Evolutionary conservation across 2,329 filamentous ascomycete genomes (phyloP), one percentile per base, ranked within the genome.

Genomic region (Drechslerella dactyloides): DNA sequence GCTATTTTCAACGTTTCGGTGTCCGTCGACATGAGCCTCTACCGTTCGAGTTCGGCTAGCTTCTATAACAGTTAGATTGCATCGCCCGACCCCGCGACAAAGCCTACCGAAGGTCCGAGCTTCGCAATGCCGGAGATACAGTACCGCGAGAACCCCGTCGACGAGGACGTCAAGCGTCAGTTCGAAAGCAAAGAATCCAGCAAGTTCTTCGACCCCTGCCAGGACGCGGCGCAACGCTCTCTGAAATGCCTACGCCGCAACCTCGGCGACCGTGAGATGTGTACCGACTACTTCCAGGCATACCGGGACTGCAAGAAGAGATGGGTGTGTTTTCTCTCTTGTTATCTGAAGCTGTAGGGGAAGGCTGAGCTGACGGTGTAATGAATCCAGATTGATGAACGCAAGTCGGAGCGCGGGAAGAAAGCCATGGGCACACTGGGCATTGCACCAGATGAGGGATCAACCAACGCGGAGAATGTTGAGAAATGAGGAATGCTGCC

Each of bases 231-330:
- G 6, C 83, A 89, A 75, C 85, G 86, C 78, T 97, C 93, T 80
- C 88, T 97, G 76, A 88, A 87, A 79, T 99, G 94, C 78, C 82
- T 99, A 78, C 89, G 92, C 78, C 86, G 94, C 21, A 99, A 99
- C 79, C 88, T 85, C 21, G 93, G 90, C 13, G 91, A 97, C 78
- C 86, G 88, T 75, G 83, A 88, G n/a, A 90, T 97, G 89, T 99
- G 94, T 79, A 84, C 85, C 74, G 93, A 97, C 80, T 97, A 96
- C 79, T 97, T 99, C 78, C 91, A 97, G 92, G 92, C 92, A 56
- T 97, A 97, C 80, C 87, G 92, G 69, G 91, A 96, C 74, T 97
- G 93, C 81, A 97, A 97, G 80, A 93, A 96, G 81, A 85, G 88
- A 82, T 97, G 93, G 93, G 92, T 96, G 84, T 77, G 86, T 81